phyloP scores from a whole-genome alignment of 2,329 filamentous ascomycete species.

The Fusarium pininemorale region DNA sequence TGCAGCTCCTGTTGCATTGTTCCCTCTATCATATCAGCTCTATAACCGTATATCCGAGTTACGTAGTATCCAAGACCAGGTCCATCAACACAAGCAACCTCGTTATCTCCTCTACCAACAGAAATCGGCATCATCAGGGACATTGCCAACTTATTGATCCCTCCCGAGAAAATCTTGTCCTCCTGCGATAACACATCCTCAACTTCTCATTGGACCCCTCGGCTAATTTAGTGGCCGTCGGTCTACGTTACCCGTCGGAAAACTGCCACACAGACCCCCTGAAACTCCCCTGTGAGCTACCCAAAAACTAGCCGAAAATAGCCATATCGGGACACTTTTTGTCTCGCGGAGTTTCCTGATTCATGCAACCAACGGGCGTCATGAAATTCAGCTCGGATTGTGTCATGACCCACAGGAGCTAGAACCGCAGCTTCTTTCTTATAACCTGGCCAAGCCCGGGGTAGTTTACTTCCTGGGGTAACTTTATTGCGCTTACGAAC shows the following conservation, averaged over 20 bases:
- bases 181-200: neutral
- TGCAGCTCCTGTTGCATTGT: neutral
- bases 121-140: neutral
- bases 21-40: too few relatives aligned
- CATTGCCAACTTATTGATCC: neutral
- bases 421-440: neutral
- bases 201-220: slow-evolving; percentile 21
- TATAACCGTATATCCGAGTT: neutral
- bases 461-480: neutral
- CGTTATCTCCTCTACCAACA: too few relatives aligned
- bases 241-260: neutral
- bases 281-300: neutral
- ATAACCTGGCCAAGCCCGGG: slow-evolving; percentile 3
- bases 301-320: neutral
- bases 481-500: neutral
- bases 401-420: neutral
- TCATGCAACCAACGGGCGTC: neutral
- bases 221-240: slow-evolving; percentile 16
- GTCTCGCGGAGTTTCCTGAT: neutral
- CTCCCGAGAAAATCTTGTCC: neutral
- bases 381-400: neutral
- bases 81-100: neutral
- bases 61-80: neutral
- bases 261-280: slow-evolving; percentile 4
- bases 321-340: neutral